Evolutionary conservation across 2,329 filamentous ascomycete genomes (phyloP).

Genomic region (Colletotrichum sp.): DNA sequence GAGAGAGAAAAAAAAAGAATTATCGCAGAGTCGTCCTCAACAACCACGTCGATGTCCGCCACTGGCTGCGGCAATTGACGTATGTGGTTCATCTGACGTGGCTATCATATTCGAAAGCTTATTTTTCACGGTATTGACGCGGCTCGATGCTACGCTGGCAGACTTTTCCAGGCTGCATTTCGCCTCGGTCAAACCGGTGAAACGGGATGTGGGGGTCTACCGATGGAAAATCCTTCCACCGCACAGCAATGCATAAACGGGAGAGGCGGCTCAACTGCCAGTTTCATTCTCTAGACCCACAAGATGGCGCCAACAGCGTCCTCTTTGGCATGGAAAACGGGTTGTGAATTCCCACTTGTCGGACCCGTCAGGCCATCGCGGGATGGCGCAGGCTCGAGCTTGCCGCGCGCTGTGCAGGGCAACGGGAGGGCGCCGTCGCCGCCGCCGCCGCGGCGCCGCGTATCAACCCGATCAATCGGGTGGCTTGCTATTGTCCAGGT

Average conservation of each 20-base stretch:
- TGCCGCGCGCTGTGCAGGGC: not conserved
- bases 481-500: not conserved
- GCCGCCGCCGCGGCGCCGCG: not conserved
- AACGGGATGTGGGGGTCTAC: not conserved
- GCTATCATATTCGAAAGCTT: not conserved
- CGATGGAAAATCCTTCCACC: not conserved
- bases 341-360: not conserved
- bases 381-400: not conserved
- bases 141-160: not conserved
- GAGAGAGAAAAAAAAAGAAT: not conserved
- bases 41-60: not conserved
- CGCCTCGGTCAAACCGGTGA: not conserved
- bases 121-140: not conserved
- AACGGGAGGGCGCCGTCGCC: not conserved
- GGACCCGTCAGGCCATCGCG: not conserved
- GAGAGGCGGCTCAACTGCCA: not conserved
- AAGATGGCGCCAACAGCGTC: not conserved
- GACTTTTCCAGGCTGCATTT: not conserved
- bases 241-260: not conserved
- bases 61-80: not conserved
- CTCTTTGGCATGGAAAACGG: not conserved
- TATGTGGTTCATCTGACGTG: not conserved
- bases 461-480: not conserved
- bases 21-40: not conserved
- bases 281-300: not conserved